Evolutionary conservation across 495 filamentous ascomycete genomes (phyloP).

Genomic region (Trichoderma parareesei): DNA sequence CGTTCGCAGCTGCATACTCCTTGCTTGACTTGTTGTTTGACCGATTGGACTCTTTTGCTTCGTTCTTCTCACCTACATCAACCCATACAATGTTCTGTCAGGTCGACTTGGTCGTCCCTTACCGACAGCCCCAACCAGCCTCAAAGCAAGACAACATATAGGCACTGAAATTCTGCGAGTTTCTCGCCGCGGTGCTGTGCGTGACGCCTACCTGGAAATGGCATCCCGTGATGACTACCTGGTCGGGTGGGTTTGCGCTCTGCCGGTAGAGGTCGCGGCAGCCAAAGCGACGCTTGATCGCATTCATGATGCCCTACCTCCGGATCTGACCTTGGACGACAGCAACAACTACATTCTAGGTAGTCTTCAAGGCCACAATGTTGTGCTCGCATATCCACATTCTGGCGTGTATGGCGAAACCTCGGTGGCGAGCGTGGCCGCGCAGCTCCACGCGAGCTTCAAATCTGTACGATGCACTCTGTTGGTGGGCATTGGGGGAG

Average conservation of each 20-base stretch:
- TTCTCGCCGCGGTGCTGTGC: no score
- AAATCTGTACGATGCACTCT: slow-evolving; percentile 30
- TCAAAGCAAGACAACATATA: no score
- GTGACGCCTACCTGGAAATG: no score
- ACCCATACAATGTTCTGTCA: no score
- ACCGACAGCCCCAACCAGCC: slow-evolving; percentile 11
- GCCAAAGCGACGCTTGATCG: slow-evolving; percentile 40
- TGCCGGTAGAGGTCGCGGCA: slow-evolving; percentile 36
- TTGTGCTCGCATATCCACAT: slow-evolving; percentile 36
- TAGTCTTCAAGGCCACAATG: slow-evolving; percentile 33
- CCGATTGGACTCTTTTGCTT: no score
- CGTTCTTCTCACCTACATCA: no score
- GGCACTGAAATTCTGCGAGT: no score
- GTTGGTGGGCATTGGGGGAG: slow-evolving; percentile 43
- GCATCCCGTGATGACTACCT: slow-evolving; percentile 26
- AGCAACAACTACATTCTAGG: slow-evolving; percentile 36
- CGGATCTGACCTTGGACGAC: slow-evolving; percentile 8
- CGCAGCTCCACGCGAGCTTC: slow-evolving; percentile 32
- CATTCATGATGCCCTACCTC: slow-evolving; percentile 22
- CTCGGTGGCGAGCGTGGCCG: slow-evolving; percentile 24
- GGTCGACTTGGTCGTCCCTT: no score
- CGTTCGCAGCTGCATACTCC: no score
- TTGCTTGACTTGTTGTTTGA: no score
- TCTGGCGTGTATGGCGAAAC: slow-evolving; percentile 31
- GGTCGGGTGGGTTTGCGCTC: slow-evolving; percentile 44